A percentile compares a stretch with the other conserved stretches of the same genome.
Evolutionary conservation across 2,329 filamentous ascomycete species (phyloP).

Genomic region (Paecilomyces sp.): DNA sequence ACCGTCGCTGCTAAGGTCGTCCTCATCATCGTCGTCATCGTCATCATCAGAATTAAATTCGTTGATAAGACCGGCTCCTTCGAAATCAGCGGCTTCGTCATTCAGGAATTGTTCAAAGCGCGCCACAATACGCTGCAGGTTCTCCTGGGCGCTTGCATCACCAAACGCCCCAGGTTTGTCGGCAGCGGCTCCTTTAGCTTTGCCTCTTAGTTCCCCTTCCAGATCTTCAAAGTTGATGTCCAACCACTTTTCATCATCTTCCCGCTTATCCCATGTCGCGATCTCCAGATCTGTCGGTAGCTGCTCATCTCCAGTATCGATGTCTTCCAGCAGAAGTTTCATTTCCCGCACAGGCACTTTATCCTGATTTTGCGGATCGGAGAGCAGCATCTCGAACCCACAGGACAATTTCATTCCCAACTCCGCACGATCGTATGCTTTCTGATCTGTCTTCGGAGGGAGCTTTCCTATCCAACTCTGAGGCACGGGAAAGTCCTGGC

Average conservation of each 20-base stretch:
- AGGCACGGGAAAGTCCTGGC: conserved; percentile 68
- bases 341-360: conserved; percentile 67
- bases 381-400: conserved; percentile 82
- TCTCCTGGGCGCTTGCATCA: conserved; percentile 37
- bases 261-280: conserved; percentile 56
- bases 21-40: conserved; percentile 44
- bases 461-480: conserved; percentile 48
- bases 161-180: conserved; percentile 32
- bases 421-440: conserved; percentile 45
- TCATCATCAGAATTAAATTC: conserved; percentile 50
- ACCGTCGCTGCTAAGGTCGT: conserved; percentile 52
- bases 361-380: conserved; percentile 60
- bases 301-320: conserved; percentile 61
- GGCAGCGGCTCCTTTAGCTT: conserved; percentile 14
- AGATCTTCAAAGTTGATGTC: conserved; percentile 88
- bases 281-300: conserved; percentile 74
- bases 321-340: conserved; percentile 65
- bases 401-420: conserved; percentile 84
- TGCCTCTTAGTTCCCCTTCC: conserved; percentile 65
- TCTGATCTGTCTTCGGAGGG: conserved; percentile 37
- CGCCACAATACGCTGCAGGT: conserved; percentile 84
- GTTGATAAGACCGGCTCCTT: conserved; percentile 63
- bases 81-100: conserved; percentile 71
- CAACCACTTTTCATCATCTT: conserved; percentile 86
- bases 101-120: conserved; percentile 91